phyloP scores from a whole-genome alignment of 2,329 filamentous ascomycete species.

The Colletotrichum costaricense region DNA sequence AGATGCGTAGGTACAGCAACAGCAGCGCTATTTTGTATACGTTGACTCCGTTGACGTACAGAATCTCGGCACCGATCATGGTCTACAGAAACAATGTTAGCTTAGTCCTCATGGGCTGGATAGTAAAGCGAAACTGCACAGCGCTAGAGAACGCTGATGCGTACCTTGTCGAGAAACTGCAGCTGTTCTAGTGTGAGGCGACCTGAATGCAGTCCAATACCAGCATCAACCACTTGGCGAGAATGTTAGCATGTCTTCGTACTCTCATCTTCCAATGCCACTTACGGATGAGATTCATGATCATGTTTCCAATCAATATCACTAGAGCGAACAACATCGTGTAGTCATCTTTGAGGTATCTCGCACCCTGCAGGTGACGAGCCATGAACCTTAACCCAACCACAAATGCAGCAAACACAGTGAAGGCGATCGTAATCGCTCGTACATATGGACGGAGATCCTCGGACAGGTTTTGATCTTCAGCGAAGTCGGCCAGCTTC shows the following conservation, averaged over 20 bases:
- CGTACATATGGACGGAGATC: constrained; percentile 24
- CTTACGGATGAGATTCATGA: constrained; percentile 29
- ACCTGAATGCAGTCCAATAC: constrained; percentile 27
- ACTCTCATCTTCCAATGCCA: accelerated
- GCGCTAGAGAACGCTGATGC: not conserved
- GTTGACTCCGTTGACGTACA: constrained; percentile 35
- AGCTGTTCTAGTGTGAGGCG: constrained; percentile 22
- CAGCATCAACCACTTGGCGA: constrained; percentile 13
- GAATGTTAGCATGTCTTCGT: not conserved
- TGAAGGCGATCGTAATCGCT: constrained; percentile 29
- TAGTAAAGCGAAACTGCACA: too few species aligned
- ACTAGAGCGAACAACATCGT: constrained; percentile 20
- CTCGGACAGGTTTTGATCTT: constrained; percentile 21
- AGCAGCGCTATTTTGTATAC: constrained; percentile 51
- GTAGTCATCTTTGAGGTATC: constrained; percentile 30
- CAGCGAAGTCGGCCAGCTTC: constrained; percentile 25
- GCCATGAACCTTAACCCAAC: constrained; percentile 27
- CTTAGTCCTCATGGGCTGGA: not conserved
- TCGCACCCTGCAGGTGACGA: constrained; percentile 27
- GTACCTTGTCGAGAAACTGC: constrained; percentile 24
- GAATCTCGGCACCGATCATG: constrained; percentile 29
- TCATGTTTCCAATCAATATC: constrained; percentile 25
- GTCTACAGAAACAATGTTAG: constrained; percentile 1
- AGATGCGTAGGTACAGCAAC: constrained; percentile 56
- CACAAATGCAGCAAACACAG: constrained; percentile 21